A percentile compares a stretch with the other conserved stretches of the same genome.
These are phyloP conservation scores for Cryptococcus amylolentus DNA, from an alignment of 1,284 basidiomycete genomes.

Conservation along the genomic window DNA sequence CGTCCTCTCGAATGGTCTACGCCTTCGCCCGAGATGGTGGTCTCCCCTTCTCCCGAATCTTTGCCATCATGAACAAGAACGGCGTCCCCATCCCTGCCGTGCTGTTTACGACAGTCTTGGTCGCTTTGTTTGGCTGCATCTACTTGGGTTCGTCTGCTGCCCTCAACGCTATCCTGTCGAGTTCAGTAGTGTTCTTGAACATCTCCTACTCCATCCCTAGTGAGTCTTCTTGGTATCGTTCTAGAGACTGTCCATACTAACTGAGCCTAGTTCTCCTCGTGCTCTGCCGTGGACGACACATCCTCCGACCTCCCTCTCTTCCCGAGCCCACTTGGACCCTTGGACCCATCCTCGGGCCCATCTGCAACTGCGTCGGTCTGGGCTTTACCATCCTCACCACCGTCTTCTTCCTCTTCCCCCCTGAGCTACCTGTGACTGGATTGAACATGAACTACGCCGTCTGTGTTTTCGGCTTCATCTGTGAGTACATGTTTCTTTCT, in stretches of 20 bases:
- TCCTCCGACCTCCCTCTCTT: conserved; percentile 40
- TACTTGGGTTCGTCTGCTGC: conserved; percentile 58
- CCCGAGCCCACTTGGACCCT: conserved; percentile 37
- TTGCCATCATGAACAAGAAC: conserved; percentile 54
- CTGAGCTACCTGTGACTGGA: conserved; percentile 46
- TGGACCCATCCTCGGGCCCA: conserved; percentile 35
- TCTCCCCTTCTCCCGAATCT: conserved; percentile 58
- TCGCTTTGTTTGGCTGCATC: conserved; percentile 52
- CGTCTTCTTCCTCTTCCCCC: conserved; percentile 55
- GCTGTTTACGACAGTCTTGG: conserved; percentile 57
- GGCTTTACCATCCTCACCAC: conserved; percentile 50
- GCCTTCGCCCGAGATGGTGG: conserved; percentile 68
- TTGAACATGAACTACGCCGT: conserved; percentile 52
- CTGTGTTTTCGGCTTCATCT: conserved; percentile 40
- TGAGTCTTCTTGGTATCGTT: conserved; percentile 8
- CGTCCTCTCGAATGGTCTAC: conserved; percentile 64
- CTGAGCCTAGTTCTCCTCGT: conserved; percentile 39
- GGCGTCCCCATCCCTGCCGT: conserved; percentile 61
- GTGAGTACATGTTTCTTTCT: conserved; percentile 8
- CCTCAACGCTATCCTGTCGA: conserved; percentile 52
- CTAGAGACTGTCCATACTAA: neutral
- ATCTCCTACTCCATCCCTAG: conserved; percentile 49
- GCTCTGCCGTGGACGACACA: conserved; percentile 46
- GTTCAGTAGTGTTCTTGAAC: conserved; percentile 51
- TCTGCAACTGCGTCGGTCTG: conserved; percentile 48